Percentiles rank a stretch among this genome's conserved stretches.
Evolutionary conservation across 345 rosid genomes (phyloP).

Genomic region (Euphorbia lathyris): DNA sequence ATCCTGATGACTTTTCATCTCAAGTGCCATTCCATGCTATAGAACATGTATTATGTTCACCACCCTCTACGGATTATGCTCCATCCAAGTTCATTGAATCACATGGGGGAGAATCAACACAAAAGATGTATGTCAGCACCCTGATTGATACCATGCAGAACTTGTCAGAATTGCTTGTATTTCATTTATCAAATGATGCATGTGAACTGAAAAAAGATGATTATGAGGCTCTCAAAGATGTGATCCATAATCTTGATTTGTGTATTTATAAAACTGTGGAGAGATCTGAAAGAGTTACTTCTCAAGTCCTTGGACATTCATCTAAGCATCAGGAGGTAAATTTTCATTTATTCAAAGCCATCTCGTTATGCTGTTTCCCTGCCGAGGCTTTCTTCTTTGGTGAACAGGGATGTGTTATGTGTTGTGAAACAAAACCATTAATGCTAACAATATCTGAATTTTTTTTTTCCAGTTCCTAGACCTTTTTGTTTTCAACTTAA

Average conservation of each 20-base stretch:
- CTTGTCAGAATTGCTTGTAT: constrained; percentile 69
- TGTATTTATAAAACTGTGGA: constrained; percentile 43
- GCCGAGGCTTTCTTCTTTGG: not conserved
- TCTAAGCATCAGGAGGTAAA: constrained; percentile 47
- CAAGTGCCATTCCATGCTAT: constrained; percentile 39
- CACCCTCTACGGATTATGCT: constrained; percentile 39
- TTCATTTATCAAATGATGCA: constrained; percentile 49
- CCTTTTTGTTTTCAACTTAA: not conserved
- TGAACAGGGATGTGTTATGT: constrained; percentile 1
- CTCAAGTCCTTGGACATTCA: constrained; percentile 23
- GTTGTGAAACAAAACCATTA: not conserved
- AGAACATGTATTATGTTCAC: constrained; percentile 28
- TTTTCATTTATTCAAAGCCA: not conserved
- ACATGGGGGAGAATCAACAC: constrained; percentile 21
- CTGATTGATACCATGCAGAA: constrained; percentile 55
- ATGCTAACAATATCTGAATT: not conserved
- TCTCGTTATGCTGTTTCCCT: not conserved
- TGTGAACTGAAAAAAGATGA: constrained; percentile 55
- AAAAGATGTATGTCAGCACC: constrained; percentile 30
- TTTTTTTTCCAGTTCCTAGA: not conserved
- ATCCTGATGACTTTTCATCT: constrained; percentile 32
- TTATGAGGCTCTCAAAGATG: constrained; percentile 49
- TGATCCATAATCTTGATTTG: constrained; percentile 51
- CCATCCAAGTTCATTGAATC: constrained; percentile 23
- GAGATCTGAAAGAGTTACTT: constrained; percentile 16